Evolutionary conservation across 495 filamentous ascomycete genomes (phyloP), one percentile per base, ranked within the genome.

Genomic region (Tuber magnatum): DNA sequence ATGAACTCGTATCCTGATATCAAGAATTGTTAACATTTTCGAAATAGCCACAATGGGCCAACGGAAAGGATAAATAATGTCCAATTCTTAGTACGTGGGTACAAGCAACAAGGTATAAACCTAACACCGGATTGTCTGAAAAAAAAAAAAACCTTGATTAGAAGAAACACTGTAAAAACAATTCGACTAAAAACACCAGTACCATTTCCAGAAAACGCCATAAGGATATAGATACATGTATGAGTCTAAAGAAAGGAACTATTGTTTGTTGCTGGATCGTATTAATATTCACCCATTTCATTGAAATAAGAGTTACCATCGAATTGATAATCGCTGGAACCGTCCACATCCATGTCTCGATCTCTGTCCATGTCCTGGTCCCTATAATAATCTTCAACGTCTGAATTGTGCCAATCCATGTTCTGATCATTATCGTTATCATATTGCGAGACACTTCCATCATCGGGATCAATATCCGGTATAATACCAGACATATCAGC

Each of bases 401-500:
- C 56, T 4, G 12, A 32, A 65, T 65, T 28, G 56, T 35, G 3
- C 56, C 56, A 65, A 65, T 35, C 14, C 56, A 65, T 65, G 56
- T 20, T 32, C 35, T 65, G 56, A 20, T 65, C 56, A 35, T 28
- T 28, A 3, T 65, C 56, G 18, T 65, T 16, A 65, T 65, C 56
- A 18, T 65, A 28, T 3, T 35, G 28, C n/a, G 3, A 32, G 14
- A 65, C 56, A 65, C 24, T 65, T 24, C 61, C 74, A 9, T 78
- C 76, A 8, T 68, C 61, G 4, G 72, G 75, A 7, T 72, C 76
- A 24, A 71, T 73, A 35, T 72, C 69, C 3, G 39, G 44, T 16
- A n/a, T 68, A 5, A 77, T 61, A n/a, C 77, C 80, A 0, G 46
- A 71, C 71, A 74, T 80, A 28, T 82, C 80, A 24, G 73, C 75